A percentile compares a stretch with the other conserved stretches of the same genome.
Conservation (phyloP, 257 asterid species). For the Solanum chmielewskii region DNA sequence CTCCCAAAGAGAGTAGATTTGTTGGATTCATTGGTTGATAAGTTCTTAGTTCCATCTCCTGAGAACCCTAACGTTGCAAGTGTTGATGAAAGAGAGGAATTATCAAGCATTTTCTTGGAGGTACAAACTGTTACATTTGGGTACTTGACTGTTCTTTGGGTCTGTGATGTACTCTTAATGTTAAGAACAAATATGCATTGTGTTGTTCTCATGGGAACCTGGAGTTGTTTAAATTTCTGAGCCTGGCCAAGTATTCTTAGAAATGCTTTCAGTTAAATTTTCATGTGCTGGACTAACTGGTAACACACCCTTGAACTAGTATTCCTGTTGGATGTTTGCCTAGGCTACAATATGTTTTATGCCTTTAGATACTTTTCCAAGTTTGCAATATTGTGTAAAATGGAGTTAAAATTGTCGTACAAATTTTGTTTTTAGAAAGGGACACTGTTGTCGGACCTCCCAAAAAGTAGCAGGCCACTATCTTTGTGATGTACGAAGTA, state of each 20-base stretch:
- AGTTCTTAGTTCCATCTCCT: slow-evolving; percentile 43
- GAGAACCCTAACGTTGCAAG: slow-evolving; percentile 52
- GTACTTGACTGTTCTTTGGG: neutral
- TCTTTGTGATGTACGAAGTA: neutral
- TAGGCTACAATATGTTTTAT: neutral
- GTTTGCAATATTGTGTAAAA: neutral
- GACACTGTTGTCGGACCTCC: neutral
- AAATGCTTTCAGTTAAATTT: neutral
- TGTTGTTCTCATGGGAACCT: neutral
- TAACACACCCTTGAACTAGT: neutral
- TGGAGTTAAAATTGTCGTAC: neutral
- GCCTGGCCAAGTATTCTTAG: neutral
- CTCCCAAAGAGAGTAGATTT: slow-evolving; percentile 74
- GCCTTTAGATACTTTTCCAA: neutral
- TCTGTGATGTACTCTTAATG: neutral
- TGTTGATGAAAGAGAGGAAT: slow-evolving; percentile 78
- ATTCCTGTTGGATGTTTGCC: neutral
- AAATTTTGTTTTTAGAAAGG: neutral
- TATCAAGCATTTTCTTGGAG: slow-evolving; percentile 92
- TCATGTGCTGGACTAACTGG: neutral
- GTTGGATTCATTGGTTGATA: slow-evolving; percentile 73
- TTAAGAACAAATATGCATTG: neutral
- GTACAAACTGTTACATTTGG: slow-evolving; percentile 14
- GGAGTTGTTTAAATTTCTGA: neutral
- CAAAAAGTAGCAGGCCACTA: neutral